A percentile compares a stretch with the other conserved stretches of the same genome.
phyloP scores from a whole-genome alignment of 129 eudicot species.

The Pittosporum tobira region DNA sequence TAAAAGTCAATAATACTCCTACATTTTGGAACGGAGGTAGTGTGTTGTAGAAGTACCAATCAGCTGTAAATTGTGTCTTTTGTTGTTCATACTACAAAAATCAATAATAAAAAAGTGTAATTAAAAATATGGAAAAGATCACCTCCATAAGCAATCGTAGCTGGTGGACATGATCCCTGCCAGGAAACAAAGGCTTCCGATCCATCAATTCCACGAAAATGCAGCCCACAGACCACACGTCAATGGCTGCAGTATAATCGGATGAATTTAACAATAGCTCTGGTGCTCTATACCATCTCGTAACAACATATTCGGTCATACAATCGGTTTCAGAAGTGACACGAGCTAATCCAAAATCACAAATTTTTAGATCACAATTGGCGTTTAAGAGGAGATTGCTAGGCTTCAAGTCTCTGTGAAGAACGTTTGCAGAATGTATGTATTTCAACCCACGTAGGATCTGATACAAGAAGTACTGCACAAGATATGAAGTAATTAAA shows the following conservation, averaged over 20 bases:
- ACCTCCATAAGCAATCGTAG: constrained; percentile 86
- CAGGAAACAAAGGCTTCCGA: constrained; percentile 80
- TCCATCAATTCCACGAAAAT: constrained; percentile 93
- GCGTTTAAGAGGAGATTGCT: constrained; percentile 88
- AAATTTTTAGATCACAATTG: constrained; percentile 83
- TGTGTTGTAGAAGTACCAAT: neutral
- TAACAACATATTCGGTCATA: constrained; percentile 90
- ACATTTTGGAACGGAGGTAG: no score
- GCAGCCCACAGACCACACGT: constrained; percentile 95
- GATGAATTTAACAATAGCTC: constrained; percentile 84
- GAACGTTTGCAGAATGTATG: constrained; percentile 90
- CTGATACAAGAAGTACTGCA: constrained; percentile 95
- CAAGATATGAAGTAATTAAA: neutral
- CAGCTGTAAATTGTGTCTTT: neutral
- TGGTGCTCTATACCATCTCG: constrained; percentile 94
- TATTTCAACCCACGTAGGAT: constrained; percentile 88
- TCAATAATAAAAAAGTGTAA: no score
- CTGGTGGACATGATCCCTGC: constrained; percentile 87
- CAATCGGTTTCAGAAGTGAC: constrained; percentile 86
- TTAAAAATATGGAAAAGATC: neutral
- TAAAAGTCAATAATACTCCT: no score
- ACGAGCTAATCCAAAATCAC: constrained; percentile 93
- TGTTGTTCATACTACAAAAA: no score
- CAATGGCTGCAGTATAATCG: constrained; percentile 80
- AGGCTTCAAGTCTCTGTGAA: constrained; percentile 91